A percentile compares a stretch with the other conserved stretches of the same genome.
Conservation (phyloP, 2,329 filamentous ascomycete species). For the Pseudogymnoascus sp. region DNA sequence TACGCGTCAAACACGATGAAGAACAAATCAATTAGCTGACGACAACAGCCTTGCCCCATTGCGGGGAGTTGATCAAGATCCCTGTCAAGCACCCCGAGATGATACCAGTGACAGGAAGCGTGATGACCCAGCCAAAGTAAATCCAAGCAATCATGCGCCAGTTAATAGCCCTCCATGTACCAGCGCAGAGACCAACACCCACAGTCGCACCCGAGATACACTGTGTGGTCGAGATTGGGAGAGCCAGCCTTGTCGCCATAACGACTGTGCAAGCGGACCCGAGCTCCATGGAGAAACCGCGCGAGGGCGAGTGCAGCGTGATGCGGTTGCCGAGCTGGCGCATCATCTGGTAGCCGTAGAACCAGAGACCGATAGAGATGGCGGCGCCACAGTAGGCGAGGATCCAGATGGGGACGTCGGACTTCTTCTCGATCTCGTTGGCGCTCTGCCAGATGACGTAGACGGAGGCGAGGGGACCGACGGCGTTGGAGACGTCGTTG, state of each 20-base stretch:
- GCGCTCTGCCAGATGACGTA: slow-evolving; percentile 51
- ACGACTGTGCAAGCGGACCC: slow-evolving; percentile 55
- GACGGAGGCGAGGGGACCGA: slow-evolving; percentile 55
- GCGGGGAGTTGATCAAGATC: slow-evolving; percentile 53
- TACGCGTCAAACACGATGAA: not conserved
- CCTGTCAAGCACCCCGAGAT: slow-evolving; percentile 54
- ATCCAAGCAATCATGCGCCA: slow-evolving; percentile 55
- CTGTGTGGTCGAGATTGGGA: slow-evolving; percentile 48
- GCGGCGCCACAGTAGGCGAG: slow-evolving; percentile 32
- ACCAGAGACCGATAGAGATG: slow-evolving; percentile 45
- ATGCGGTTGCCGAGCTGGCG: slow-evolving; percentile 52
- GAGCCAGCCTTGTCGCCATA: slow-evolving; percentile 51
- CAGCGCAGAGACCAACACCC: slow-evolving; percentile 2
- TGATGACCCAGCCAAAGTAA: slow-evolving; percentile 52
- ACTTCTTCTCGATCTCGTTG: slow-evolving; percentile 28
- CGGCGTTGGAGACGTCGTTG: slow-evolving; percentile 32
- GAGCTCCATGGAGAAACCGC: slow-evolving; percentile 53
- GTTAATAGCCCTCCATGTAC: slow-evolving; percentile 40
- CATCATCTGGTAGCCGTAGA: slow-evolving; percentile 57
- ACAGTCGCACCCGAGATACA: not conserved
- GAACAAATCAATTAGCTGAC: not conserved
- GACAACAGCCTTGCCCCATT: slow-evolving; percentile 27
- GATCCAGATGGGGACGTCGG: slow-evolving; percentile 50
- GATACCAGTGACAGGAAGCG: slow-evolving; percentile 47
- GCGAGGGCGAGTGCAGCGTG: slow-evolving; percentile 52